Base-by-base conservation (phyloP, 2,329 filamentous ascomycete genomes). In the Cladosporium sp. region DNA sequence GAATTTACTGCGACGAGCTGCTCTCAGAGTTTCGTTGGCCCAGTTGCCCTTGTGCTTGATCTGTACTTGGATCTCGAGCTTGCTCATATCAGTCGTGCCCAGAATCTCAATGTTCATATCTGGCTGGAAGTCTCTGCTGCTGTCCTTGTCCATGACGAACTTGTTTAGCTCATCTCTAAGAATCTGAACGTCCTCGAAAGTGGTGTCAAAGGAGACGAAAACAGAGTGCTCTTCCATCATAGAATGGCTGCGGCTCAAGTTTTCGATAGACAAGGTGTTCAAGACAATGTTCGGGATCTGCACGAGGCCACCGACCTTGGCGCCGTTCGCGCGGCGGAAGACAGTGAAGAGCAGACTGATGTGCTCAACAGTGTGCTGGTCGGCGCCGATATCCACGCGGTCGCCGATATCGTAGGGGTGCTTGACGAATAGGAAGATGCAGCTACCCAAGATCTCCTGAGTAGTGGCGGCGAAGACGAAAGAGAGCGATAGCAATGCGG, bases 341-440 rank as follows among this genome's bases (percentile, higher is more conserved):
- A 97, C 88, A 0, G 92, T 96, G 82, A 93, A 98, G 3, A 99
- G 84, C 33, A 99, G 85, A 2, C 93, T 97, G 72, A 98, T 98
- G 76, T 93, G 91, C 78, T 98, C 93, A 12, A 99, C 95, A 5
- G 92, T 84, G 71, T 96, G 88, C 71, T 88, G 84, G 69, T 89
- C 84, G 66, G 81, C 80, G 18, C 83, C 83, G 69, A 98, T 90
- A 72, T 97, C 93, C 52, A 98, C 91, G 29, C 95, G 89, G 77
- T 99, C 95, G 67, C 94, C 93, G 26, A 98, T 93, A 76, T 99
- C 95, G 77, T 91, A 98, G 0, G 95, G 94, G 77, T 99, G 95
- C 83, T 99, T 99, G 82, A 98, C 92, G 74, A 99, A 99, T 1
- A 99, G 82, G 82, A 99, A 99, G 74, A 99, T 97, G 82, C 94